phyloP scores from a whole-genome alignment of 441 rosid genomes.

The Theobroma grandiflorum region DNA sequence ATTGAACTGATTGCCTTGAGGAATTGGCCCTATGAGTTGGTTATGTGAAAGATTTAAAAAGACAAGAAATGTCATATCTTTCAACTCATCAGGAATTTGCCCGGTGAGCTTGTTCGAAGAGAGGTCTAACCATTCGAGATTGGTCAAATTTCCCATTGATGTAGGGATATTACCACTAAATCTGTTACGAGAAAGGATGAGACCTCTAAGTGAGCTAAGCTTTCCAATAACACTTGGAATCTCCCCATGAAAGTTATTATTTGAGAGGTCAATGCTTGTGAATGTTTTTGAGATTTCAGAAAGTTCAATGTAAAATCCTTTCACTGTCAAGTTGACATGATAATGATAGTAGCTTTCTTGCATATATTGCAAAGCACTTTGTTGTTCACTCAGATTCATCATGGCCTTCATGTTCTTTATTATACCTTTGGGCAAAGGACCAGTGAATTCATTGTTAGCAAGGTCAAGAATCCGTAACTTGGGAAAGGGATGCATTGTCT shows the following conservation, averaged over 20 bases:
- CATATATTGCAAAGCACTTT: too few relatives aligned
- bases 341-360: too few relatives aligned
- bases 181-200: conserved; percentile 38
- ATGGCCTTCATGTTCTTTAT: conserved; percentile 14
- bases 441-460: conserved; percentile 14
- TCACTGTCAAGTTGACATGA: background rate
- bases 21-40: conserved; percentile 32
- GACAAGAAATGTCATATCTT: conserved; percentile 29
- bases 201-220: conserved; percentile 27
- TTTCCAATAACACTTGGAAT: conserved; percentile 37
- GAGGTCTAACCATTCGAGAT: background rate
- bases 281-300: too few relatives aligned
- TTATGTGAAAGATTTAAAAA: conserved; percentile 31
- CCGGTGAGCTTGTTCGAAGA: conserved; percentile 25
- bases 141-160: conserved; percentile 34
- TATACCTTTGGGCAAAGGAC: conserved; percentile 11
- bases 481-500: background rate
- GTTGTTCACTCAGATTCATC: background rate
- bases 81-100: conserved; percentile 30
- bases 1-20: conserved; percentile 22
- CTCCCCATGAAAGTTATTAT: conserved; percentile 30
- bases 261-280: too few relatives aligned
- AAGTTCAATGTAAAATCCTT: background rate
- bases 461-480: conserved; percentile 15
- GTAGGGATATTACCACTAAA: conserved; percentile 34